Conservation (phyloP, 1,284 basidiomycete genomes). For the Leccinum fallax region DNA sequence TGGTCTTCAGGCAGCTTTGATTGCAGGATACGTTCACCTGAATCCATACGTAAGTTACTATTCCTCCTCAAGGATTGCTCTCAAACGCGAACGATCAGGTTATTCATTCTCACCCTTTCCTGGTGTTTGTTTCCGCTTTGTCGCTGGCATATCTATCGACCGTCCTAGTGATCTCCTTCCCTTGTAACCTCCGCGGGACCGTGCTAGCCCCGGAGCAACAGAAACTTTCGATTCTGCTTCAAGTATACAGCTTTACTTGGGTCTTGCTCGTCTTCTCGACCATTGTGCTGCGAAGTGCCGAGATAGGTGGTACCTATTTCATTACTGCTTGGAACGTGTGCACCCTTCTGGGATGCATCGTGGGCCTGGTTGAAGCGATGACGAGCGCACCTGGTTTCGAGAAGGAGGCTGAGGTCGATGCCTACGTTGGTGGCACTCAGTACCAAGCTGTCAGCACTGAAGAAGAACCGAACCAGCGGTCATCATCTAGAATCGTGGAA, state of each 20-base stretch:
- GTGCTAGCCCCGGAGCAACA: conserved; percentile 38
- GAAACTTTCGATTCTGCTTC: conserved; percentile 48
- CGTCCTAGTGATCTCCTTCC: conserved; percentile 25
- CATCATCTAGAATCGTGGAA: conserved; percentile 29
- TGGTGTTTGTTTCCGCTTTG: conserved; percentile 52
- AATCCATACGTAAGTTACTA: conserved; percentile 63
- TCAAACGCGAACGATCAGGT: conserved; percentile 45
- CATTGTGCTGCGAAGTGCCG: conserved; percentile 42
- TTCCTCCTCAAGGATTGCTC: neutral
- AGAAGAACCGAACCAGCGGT: conserved; percentile 17
- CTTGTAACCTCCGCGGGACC: conserved; percentile 16
- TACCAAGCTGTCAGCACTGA: conserved; percentile 33
- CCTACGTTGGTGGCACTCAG: conserved; percentile 15
- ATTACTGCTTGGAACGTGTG: conserved; percentile 58
- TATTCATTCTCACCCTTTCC: conserved; percentile 57
- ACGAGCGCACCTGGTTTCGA: conserved; percentile 27
- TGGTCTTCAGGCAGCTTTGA: conserved; percentile 49
- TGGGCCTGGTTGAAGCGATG: conserved; percentile 45
- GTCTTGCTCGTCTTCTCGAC: conserved; percentile 54
- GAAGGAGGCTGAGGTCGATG: conserved; percentile 7
- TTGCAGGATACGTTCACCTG: conserved; percentile 49
- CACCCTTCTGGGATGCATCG: conserved; percentile 48
- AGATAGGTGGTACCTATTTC: conserved; percentile 58
- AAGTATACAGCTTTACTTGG: conserved; percentile 59
- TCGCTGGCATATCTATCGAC: conserved; percentile 51